phyloP scores from a whole-genome alignment of 129 eudicot species.

The Flaveria bidentis region DNA sequence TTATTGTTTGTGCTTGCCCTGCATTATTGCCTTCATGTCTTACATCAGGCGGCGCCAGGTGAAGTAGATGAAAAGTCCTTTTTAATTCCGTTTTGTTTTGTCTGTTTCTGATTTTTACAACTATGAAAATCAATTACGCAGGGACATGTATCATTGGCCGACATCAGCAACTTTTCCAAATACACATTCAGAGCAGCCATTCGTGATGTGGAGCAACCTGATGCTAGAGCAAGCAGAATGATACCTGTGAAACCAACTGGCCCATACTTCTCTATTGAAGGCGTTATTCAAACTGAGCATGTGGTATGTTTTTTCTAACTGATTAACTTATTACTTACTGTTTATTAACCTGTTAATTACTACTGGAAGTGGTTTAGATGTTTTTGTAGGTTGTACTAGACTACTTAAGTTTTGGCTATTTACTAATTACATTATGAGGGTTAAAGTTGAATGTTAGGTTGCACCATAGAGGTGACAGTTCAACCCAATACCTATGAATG shows the following conservation, averaged over 20 bases:
- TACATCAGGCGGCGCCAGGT: constrained; percentile 77
- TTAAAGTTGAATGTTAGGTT: neutral
- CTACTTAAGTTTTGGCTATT: neutral
- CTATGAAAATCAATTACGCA: constrained; percentile 29
- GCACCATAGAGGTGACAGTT: neutral
- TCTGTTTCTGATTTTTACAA: neutral
- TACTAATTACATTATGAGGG: neutral
- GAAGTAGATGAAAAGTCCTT: neutral
- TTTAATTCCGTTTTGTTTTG: neutral
- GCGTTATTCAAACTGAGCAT: constrained; percentile 8
- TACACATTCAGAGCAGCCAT: constrained; percentile 46
- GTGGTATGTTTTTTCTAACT: constrained; percentile 1
- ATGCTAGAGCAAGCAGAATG: constrained; percentile 9
- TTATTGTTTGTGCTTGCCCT: constrained; percentile 84
- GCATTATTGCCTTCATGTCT: constrained; percentile 74
- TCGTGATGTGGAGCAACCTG: constrained; percentile 18
- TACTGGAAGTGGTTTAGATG: neutral
- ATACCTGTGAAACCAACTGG: constrained; percentile 6
- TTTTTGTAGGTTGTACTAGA: neutral
- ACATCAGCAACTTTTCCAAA: constrained; percentile 56
- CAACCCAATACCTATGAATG: neutral
- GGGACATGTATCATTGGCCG: constrained; percentile 79
- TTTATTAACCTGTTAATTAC: neutral
- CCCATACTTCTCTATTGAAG: neutral
- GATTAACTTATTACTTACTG: neutral